phyloP scores from a whole-genome alignment of 2,329 filamentous ascomycete genomes.

The Delphinella strobiligena region DNA sequence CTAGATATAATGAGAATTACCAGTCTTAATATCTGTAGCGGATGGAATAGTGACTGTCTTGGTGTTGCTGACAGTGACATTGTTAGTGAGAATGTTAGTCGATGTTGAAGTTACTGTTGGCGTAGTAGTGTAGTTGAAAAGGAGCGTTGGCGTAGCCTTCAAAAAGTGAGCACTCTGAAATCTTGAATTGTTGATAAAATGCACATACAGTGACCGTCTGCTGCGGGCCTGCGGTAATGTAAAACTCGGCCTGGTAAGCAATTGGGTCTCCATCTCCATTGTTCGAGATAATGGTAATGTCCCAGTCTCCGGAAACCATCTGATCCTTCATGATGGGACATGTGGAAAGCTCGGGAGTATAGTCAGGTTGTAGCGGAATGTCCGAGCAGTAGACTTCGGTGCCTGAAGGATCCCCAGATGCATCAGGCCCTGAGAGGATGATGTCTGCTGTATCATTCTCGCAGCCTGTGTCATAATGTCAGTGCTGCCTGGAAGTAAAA shows the following conservation, averaged over 20 bases:
- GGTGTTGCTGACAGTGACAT: slow-evolving; percentile 9
- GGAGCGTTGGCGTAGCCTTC: slow-evolving; percentile 6
- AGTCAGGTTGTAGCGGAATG: slow-evolving; percentile 5
- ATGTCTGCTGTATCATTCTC: slow-evolving; percentile 10
- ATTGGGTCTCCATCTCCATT: slow-evolving; percentile 13
- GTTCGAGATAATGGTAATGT: slow-evolving; percentile 11
- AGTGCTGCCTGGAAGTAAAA: neutral
- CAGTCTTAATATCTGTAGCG: neutral
- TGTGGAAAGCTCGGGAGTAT: slow-evolving; percentile 10
- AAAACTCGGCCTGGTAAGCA: slow-evolving; percentile 11
- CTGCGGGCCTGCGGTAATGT: slow-evolving; percentile 8
- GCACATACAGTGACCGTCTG: slow-evolving; percentile 6
- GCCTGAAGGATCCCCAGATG: slow-evolving; percentile 8
- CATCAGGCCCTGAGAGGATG: slow-evolving; percentile 7
- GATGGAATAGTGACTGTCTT: slow-evolving; percentile 8
- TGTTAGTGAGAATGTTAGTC: slow-evolving; percentile 11
- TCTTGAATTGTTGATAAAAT: slow-evolving; percentile 4
- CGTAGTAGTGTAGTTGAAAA: slow-evolving; percentile 8
- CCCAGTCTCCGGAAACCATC: slow-evolving; percentile 12
- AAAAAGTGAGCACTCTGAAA: neutral
- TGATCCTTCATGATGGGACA: slow-evolving; percentile 12
- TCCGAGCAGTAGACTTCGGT: slow-evolving; percentile 10
- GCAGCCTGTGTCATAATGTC: slow-evolving; percentile 7
- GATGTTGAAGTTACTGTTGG: slow-evolving; percentile 12
- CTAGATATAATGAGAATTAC: neutral